Evolutionary conservation across 2,329 filamentous ascomycete species (phyloP).

Genomic region (Alternaria arborescens): DNA sequence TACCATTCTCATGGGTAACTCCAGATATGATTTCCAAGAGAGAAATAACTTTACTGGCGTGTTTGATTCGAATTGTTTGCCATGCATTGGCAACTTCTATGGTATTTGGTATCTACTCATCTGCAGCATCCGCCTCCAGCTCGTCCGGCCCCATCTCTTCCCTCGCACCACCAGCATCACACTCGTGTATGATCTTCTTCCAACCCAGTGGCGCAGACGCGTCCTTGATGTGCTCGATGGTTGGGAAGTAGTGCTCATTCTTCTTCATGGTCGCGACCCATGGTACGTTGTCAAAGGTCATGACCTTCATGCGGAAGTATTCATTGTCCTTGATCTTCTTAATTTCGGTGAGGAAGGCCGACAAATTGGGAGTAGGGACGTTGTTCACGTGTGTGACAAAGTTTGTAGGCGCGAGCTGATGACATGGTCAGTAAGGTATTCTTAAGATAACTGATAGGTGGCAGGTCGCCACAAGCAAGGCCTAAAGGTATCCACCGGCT

Average conservation of each 20-base stretch:
- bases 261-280: constrained; percentile 99
- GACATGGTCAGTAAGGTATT: constrained; percentile 7
- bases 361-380: constrained; percentile 80
- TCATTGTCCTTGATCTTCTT: constrained; percentile 93
- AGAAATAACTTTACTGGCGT: not conserved
- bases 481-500: not conserved
- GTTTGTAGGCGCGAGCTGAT: constrained; percentile 93
- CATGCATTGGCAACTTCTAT: not conserved
- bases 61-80: not conserved
- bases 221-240: constrained; percentile 71
- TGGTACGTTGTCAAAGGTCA: constrained; percentile 97
- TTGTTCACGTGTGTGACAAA: constrained; percentile 98
- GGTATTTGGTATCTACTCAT: constrained; percentile 20
- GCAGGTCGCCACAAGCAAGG: not conserved
- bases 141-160: constrained; percentile 43
- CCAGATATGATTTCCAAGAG: not conserved
- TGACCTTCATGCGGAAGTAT: constrained; percentile 96
- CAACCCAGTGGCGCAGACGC: constrained; percentile 61
- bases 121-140: constrained; percentile 38
- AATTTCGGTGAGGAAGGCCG: constrained; percentile 81
- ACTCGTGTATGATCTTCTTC: constrained; percentile 65
- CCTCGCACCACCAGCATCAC: constrained; percentile 50
- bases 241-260: constrained; percentile 92
- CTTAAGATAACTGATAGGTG: not conserved
- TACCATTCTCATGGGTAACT: not conserved